phyloP scores from a whole-genome alignment of 331 rosid species.

The Telfairia occidentalis region DNA sequence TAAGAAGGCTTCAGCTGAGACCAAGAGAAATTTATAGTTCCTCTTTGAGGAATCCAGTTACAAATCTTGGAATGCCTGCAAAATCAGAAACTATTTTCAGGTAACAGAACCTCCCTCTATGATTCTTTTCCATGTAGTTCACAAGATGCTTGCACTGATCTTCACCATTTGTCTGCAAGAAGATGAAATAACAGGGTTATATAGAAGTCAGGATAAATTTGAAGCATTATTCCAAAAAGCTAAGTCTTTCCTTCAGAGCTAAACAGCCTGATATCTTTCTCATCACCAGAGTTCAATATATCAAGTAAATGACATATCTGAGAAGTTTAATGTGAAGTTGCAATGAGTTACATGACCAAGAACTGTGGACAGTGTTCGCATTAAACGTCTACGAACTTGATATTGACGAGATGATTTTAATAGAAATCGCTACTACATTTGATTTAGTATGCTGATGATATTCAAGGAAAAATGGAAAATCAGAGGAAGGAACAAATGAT shows the following conservation, averaged over 20 bases:
- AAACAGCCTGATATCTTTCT: no score
- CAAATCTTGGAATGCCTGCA: slow-evolving; percentile 65
- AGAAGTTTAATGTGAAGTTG: background rate
- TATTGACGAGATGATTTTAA: background rate
- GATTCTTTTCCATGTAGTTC: slow-evolving; percentile 43
- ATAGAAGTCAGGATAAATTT: background rate
- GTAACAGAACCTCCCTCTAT: slow-evolving; percentile 35
- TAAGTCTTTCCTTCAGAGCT: background rate
- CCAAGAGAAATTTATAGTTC: background rate
- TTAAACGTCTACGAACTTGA: background rate
- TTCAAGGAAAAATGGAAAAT: background rate
- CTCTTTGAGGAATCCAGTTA: slow-evolving; percentile 47
- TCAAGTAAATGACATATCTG: background rate
- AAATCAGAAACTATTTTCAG: slow-evolving; percentile 50
- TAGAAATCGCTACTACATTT: background rate
- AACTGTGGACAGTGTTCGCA: background rate
- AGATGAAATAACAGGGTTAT: slow-evolving; percentile 13
- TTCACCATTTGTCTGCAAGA: slow-evolving; percentile 73
- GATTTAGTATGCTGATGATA: background rate
- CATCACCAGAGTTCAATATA: background rate
- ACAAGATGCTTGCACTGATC: slow-evolving; percentile 55
- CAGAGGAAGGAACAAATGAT: background rate
- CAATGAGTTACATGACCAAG: background rate
- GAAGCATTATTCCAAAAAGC: background rate
- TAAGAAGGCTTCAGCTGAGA: background rate